A percentile compares a stretch with the other conserved stretches of the same genome.
Evolutionary conservation across 2,329 filamentous ascomycete genomes (phyloP).

Genomic region (Emergomyces orientalis): DNA sequence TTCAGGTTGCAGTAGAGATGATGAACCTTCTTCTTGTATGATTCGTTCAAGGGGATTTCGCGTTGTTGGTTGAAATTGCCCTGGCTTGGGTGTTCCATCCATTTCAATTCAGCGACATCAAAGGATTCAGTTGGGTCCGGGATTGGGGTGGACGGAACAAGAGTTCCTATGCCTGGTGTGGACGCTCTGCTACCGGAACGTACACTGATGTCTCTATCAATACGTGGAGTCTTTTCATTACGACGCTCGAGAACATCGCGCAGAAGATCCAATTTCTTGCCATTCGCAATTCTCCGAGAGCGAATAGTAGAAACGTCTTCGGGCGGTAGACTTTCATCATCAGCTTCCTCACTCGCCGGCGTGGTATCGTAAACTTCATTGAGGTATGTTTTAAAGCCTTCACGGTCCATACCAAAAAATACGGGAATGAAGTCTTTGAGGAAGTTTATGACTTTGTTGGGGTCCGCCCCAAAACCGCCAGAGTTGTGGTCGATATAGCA

Average conservation of each 20-base stretch:
- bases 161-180: slow-evolving; percentile 68
- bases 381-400: slow-evolving; percentile 57
- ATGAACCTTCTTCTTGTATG: slow-evolving; percentile 70
- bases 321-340: slow-evolving; percentile 57
- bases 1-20: slow-evolving; percentile 87
- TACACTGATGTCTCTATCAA: slow-evolving; percentile 71
- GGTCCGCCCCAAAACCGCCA: slow-evolving; percentile 50
- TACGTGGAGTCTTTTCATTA: slow-evolving; percentile 59
- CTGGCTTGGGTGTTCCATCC: slow-evolving; percentile 52
- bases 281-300: slow-evolving; percentile 48
- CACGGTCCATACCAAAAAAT: slow-evolving; percentile 67
- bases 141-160: slow-evolving; percentile 26
- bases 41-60: slow-evolving; percentile 64
- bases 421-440: slow-evolving; percentile 65
- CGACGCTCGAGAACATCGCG: slow-evolving; percentile 76
- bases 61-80: slow-evolving; percentile 46
- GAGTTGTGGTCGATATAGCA: slow-evolving; percentile 41
- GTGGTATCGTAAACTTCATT: slow-evolving; percentile 60
- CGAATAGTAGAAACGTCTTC: slow-evolving; percentile 61
- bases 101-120: slow-evolving; percentile 44
- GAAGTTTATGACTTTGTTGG: slow-evolving; percentile 64
- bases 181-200: slow-evolving; percentile 75
- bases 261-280: slow-evolving; percentile 68
- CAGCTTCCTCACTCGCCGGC: slow-evolving; percentile 66
- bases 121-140: slow-evolving; percentile 36